Evolutionary conservation across 371 early-diverging fungal genomes (phyloP).

Genomic region (Encephalitozoon hellem): DNA sequence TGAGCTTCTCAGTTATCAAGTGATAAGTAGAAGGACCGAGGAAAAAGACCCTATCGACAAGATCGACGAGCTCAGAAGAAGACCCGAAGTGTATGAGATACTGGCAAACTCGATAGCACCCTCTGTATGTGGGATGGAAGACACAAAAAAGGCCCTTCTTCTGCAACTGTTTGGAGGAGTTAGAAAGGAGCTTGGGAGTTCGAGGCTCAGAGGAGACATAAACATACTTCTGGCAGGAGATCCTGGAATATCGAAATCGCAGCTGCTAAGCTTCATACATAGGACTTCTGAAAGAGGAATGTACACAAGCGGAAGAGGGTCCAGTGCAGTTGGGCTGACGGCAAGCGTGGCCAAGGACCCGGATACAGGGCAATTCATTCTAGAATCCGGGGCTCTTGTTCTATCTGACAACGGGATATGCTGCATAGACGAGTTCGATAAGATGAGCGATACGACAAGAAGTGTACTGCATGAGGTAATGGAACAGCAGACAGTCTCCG

Average conservation of each 20-base stretch:
- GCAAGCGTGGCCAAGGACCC: conserved; percentile 94
- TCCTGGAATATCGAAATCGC: conserved; percentile 61
- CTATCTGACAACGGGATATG: conserved; percentile 61
- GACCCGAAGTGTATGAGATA: conserved; percentile 63
- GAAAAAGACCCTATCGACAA: conserved; percentile 9
- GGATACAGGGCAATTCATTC: conserved; percentile 82
- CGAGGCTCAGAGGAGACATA: conserved; percentile 60
- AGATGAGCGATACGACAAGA: conserved; percentile 63
- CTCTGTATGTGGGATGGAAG: conserved; percentile 86
- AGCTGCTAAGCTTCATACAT: conserved; percentile 66
- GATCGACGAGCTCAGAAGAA: conserved; percentile 22
- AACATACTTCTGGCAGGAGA: conserved; percentile 61
- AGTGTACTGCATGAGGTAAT: conserved; percentile 62
- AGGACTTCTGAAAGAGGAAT: conserved; percentile 88
- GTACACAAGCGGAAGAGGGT: conserved; percentile 96
- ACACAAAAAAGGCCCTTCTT: conserved; percentile 90
- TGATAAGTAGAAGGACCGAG: conserved; percentile 62
- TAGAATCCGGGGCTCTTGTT: conserved; percentile 63
- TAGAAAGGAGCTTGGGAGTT: conserved; percentile 49
- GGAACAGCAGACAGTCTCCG: conserved; percentile 61
- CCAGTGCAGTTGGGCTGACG: conserved; percentile 93
- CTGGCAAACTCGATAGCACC: conserved; percentile 69
- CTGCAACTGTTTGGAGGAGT: conserved; percentile 94
- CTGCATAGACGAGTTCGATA: conserved; percentile 61
- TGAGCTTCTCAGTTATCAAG: conserved; percentile 73